Conservation (phyloP, 2,329 filamentous ascomycete species). For the Calycina herbarum region DNA sequence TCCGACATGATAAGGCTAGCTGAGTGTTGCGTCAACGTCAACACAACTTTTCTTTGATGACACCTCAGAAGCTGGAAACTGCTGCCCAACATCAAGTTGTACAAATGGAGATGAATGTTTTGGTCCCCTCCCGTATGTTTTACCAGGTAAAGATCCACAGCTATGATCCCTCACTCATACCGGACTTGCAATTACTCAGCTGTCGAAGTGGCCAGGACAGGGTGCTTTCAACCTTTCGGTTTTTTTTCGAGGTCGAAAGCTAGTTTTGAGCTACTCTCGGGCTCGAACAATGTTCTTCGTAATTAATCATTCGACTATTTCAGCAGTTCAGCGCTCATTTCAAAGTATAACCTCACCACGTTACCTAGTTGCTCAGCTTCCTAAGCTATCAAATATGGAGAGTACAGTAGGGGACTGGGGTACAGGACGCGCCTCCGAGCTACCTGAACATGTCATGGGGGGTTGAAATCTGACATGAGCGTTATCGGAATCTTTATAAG, state of each 20-base stretch:
- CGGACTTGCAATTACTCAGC: background rate
- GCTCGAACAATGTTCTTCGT: background rate
- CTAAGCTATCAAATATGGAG: constrained; percentile 1
- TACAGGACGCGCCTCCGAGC: background rate
- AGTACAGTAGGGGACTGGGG: background rate
- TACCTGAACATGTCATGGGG: background rate
- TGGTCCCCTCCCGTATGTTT: background rate
- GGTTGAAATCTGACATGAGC: constrained; percentile 4
- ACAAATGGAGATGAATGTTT: background rate
- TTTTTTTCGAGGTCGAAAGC: background rate
- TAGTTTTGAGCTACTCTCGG: background rate
- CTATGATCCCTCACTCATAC: background rate
- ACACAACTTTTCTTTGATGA: background rate
- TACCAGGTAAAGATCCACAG: background rate
- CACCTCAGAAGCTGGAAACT: background rate
- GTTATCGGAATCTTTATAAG: background rate
- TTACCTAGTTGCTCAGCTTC: background rate
- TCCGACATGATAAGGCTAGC: background rate
- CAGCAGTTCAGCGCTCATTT: background rate
- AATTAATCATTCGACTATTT: background rate
- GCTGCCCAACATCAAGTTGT: background rate
- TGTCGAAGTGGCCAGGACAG: background rate
- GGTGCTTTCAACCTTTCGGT: background rate
- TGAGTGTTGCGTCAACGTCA: background rate
- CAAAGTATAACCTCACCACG: background rate